Evolutionary conservation across 2,329 filamentous ascomycete genomes (phyloP), one percentile per base, ranked within the genome.

Genomic region (Geosmithia flava): DNA sequence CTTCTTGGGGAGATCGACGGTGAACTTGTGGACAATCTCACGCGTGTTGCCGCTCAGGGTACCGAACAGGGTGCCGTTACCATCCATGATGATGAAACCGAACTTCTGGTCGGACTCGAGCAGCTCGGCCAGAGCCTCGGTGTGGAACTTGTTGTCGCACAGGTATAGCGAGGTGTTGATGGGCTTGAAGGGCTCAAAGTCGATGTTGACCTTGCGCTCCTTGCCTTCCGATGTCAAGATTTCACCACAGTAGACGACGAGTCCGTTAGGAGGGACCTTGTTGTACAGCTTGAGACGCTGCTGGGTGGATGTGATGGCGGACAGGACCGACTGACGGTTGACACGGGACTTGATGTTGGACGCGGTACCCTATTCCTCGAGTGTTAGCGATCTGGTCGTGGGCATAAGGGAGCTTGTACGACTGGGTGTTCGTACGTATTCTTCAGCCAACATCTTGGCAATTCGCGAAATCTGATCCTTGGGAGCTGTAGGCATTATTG

Each of bases 361-460:
- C 52, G 93, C 94, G 51, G 93, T 98, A 65, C 93, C 93, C 88
- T 93, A 56, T 20, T 37, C 19, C 30, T 42, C 45, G 46, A 45
- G 47, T 50, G 43, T 45, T 42, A 47, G 46, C 16, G 11, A n/a
- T 42, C 37, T 33, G 16, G 23, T 27, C 17, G 16, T 47, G 27
- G 13, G 19, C 15, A 37, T 5, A 30, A 11, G 42, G 20, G 15
- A 11, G 8, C 19, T 6, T 19, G 17, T 15, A 37, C 13, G 46
- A 37, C 11, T 44, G 30, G 16, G 23, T 41, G 47, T 43, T 72
- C 85, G 56, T 78, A 93, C 87, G 65, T 93, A 95, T 87, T 95
- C 90, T 96, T 98, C 93, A 75, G 94, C 94, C 83, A 98, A 85
- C 93, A 98, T 98, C 80, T 97, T 97, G 52, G 93, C 87, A 48